These are phyloP conservation scores for Suillus paluster DNA, from an alignment of 768 basidiomycete species.

Conservation along the genomic window DNA sequence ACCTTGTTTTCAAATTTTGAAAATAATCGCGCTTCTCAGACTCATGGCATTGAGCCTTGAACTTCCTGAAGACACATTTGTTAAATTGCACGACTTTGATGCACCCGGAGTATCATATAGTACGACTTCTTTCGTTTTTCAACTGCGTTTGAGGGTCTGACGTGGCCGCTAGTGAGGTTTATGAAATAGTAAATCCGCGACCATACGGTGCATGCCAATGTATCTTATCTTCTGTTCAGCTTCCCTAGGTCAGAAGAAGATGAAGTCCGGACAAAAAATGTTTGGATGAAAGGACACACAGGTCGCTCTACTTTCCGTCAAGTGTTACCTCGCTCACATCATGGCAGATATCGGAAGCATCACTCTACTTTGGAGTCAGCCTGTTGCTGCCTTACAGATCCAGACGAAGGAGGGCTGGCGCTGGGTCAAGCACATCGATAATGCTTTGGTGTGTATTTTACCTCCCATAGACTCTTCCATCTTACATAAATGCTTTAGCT, in stretches of 20 bases:
- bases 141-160: not conserved
- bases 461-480: not conserved
- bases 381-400: conserved; percentile 62
- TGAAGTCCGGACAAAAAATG: conserved; percentile 52
- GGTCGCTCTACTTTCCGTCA: conserved; percentile 33
- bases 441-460: conserved; percentile 49
- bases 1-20: not conserved
- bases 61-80: conserved; percentile 55
- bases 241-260: conserved; percentile 55
- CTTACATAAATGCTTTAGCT: conserved; percentile 38
- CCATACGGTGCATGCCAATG: not conserved
- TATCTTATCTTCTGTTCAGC: conserved; percentile 29
- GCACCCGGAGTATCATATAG: conserved; percentile 47
- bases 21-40: conserved; percentile 27
- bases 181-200: conserved; percentile 63
- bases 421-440: conserved; percentile 64
- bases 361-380: conserved; percentile 65
- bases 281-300: conserved; percentile 66
- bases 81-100: conserved; percentile 51
- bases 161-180: conserved; percentile 49
- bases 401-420: conserved; percentile 58
- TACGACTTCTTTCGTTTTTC: conserved; percentile 20
- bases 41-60: conserved; percentile 56
- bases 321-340: not conserved
- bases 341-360: conserved; percentile 54